Conservation (phyloP, 495 filamentous ascomycete genomes). For the Aspergillus sclerotiicarbonarius region DNA sequence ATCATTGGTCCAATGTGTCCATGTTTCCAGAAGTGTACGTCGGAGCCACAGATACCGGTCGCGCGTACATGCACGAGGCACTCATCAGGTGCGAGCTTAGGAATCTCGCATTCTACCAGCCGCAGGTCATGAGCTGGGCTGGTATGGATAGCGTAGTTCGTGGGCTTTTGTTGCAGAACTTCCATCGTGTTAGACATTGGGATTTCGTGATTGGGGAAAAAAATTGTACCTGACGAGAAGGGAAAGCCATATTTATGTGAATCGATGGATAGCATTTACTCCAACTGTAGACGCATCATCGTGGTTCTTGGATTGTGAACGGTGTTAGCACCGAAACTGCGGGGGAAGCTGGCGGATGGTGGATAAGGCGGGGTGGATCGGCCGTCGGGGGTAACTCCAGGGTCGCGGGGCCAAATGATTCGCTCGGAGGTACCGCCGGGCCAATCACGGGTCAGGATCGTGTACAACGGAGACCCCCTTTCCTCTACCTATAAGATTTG, state of each 20-base stretch:
- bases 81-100: constrained; percentile 21
- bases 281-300: too few species aligned
- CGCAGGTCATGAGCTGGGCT: constrained; percentile 20
- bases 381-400: background rate
- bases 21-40: constrained; percentile 71
- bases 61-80: constrained; percentile 45
- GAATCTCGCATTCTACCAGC: constrained; percentile 19
- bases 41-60: constrained; percentile 50
- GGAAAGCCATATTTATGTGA: background rate
- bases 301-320: background rate
- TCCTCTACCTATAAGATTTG: too few species aligned
- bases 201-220: background rate
- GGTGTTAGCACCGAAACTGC: background rate
- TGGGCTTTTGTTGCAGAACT: constrained; percentile 13
- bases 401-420: background rate
- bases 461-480: too few species aligned
- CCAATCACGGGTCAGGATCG: constrained; percentile 30
- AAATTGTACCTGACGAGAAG: background rate
- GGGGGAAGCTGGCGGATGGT: background rate
- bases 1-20: constrained; percentile 68
- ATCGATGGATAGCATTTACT: too few species aligned
- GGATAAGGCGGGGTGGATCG: background rate
- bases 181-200: constrained; percentile 15
- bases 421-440: background rate
- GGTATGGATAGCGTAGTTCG: constrained; percentile 23